These are phyloP conservation scores for Pleurotus citrinopileatus DNA, from an alignment of 768 basidiomycete genomes.

Conservation along the genomic window DNA sequence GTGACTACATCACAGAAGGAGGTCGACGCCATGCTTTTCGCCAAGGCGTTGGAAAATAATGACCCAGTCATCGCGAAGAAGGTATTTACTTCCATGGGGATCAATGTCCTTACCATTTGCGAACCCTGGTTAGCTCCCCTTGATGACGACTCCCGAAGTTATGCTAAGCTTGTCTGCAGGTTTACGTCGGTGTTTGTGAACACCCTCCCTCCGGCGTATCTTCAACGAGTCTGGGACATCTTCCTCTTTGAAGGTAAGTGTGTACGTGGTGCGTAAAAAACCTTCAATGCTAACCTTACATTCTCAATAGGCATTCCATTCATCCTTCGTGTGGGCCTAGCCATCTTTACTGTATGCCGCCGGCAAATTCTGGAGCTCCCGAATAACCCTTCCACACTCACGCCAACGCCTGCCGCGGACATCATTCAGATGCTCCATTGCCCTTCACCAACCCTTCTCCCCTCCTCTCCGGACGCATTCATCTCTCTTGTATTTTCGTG, in stretches of 20 bases:
- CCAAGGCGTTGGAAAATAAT: slow-evolving; percentile 61
- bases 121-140: slow-evolving; percentile 53
- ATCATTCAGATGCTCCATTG: slow-evolving; percentile 35
- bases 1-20: slow-evolving; percentile 58
- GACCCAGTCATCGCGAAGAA: slow-evolving; percentile 64
- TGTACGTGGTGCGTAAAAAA: neutral
- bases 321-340: slow-evolving; percentile 72
- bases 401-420: slow-evolving; percentile 46
- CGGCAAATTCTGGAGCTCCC: slow-evolving; percentile 53
- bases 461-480: slow-evolving; percentile 58
- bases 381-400: slow-evolving; percentile 42
- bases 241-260: slow-evolving; percentile 75
- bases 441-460: slow-evolving; percentile 53
- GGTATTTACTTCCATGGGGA: slow-evolving; percentile 60
- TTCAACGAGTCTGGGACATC: slow-evolving; percentile 79
- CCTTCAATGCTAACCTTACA: neutral
- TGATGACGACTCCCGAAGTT: neutral
- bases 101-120: slow-evolving; percentile 57
- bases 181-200: slow-evolving; percentile 72
- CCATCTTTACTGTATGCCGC: slow-evolving; percentile 58
- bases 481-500: slow-evolving; percentile 58
- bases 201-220: slow-evolving; percentile 57
- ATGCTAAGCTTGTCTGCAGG: slow-evolving; percentile 35
- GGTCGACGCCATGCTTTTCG: slow-evolving; percentile 72
- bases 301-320: slow-evolving; percentile 57